Conservation (phyloP, 2,329 filamentous ascomycete genomes). For the Didymellaceae sp. region DNA sequence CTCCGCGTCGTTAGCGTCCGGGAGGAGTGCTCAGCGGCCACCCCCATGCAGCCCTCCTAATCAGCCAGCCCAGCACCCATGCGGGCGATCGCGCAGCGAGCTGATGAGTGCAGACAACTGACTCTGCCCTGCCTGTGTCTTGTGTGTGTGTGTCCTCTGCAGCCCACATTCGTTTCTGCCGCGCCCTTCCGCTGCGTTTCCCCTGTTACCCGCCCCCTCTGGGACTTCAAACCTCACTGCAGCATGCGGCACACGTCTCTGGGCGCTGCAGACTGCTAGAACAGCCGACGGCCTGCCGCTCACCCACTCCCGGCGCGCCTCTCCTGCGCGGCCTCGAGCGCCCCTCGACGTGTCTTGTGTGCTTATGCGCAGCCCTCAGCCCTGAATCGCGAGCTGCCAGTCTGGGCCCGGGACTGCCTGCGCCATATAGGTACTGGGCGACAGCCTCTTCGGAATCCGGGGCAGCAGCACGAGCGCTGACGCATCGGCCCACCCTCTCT, state of each 20-base stretch:
- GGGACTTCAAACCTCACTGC: conserved; percentile 19
- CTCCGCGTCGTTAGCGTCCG: not conserved
- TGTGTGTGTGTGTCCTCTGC: not conserved
- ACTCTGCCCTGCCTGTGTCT: conserved; percentile 1
- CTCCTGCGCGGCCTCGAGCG: not conserved
- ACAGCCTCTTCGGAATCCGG: conserved; percentile 25
- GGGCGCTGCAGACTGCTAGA: conserved; percentile 26
- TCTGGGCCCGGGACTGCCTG: conserved; percentile 30
- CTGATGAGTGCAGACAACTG: not conserved
- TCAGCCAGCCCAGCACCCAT: not conserved
- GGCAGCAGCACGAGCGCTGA: conserved; percentile 10
- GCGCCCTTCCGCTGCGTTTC: not conserved
- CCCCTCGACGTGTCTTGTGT: conserved; percentile 15
- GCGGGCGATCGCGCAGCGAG: not conserved
- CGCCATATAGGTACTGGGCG: conserved; percentile 28
- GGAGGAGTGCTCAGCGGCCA: not conserved
- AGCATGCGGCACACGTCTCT: conserved; percentile 29
- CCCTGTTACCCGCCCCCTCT: conserved; percentile 8
- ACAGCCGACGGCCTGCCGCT: conserved; percentile 18
- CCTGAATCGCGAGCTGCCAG: conserved; percentile 23
- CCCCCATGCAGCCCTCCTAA: not conserved
- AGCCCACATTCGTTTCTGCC: not conserved
- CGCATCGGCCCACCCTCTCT: conserved; percentile 9
- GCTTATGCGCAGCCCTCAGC: conserved; percentile 38
- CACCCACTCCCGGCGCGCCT: conserved; percentile 1